phyloP scores from a whole-genome alignment of 306 rosid species.

The Prunus persica region DNA sequence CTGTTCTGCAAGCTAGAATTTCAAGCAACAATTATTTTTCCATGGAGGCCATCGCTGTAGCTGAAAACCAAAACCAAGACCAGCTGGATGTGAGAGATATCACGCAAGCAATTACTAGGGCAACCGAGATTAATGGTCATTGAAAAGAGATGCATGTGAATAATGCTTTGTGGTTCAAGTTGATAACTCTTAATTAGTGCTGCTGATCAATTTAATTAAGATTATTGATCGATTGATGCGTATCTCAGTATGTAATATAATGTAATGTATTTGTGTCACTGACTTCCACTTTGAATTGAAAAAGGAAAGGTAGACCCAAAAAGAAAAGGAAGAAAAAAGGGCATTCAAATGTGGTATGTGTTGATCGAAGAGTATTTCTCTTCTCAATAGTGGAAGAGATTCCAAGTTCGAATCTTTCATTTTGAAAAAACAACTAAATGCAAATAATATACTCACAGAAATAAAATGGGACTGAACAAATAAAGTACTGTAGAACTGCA shows the following conservation, averaged over 20 bases:
- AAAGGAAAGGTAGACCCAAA: no score
- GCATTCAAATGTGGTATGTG: neutral
- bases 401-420: no score
- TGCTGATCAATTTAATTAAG: neutral
- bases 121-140: constrained; percentile 28
- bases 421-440: no score
- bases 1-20: constrained; percentile 68
- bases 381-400: no score
- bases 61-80: constrained; percentile 20
- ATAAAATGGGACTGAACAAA: no score
- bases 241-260: neutral
- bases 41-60: constrained; percentile 63
- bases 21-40: constrained; percentile 54
- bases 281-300: neutral
- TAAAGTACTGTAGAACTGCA: no score
- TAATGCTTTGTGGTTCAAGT: neutral
- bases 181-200: neutral
- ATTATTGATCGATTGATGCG: neutral
- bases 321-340: no score
- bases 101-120: constrained; percentile 40
- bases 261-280: neutral
- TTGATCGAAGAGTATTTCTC: no score
- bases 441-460: no score
- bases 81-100: constrained; percentile 40
- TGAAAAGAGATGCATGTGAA: neutral